phyloP scores from a whole-genome alignment of 768 basidiomycete genomes.

The Boletus tomentosulus region DNA sequence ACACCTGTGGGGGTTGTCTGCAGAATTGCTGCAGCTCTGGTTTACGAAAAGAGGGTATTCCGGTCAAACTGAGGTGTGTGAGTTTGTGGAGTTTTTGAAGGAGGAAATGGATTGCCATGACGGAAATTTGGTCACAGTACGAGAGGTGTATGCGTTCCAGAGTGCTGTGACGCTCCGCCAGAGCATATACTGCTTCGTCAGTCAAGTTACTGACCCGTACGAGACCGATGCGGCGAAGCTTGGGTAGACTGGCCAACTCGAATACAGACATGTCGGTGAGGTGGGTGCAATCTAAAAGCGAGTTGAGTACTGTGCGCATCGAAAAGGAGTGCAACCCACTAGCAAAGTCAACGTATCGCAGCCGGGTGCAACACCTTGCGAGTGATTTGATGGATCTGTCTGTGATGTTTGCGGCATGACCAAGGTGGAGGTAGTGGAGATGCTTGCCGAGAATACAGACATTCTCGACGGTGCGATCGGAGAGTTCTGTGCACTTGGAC shows the following conservation, averaged over 20 bases:
- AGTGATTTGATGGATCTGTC: conserved; percentile 82
- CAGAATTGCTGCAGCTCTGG: conserved; percentile 87
- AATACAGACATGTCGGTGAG: conserved; percentile 94
- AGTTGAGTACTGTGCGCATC: conserved; percentile 7
- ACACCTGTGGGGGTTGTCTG: conserved; percentile 78
- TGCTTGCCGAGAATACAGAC: conserved; percentile 88
- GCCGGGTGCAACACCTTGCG: conserved; percentile 80
- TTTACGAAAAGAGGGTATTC: conserved; percentile 87
- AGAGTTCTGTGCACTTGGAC: conserved; percentile 77
- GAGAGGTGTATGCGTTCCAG: conserved; percentile 96
- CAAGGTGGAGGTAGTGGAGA: conserved; percentile 92
- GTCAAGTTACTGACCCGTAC: conserved; percentile 92
- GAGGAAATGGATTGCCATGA: conserved; percentile 87
- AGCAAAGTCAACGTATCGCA: conserved; percentile 95
- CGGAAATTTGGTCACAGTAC: conserved; percentile 93
- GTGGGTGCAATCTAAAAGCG: conserved; percentile 64
- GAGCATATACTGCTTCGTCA: conserved; percentile 86
- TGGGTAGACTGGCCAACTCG: conserved; percentile 82
- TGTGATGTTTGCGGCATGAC: conserved; percentile 86
- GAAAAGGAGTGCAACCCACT: conserved; percentile 49
- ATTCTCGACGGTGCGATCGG: conserved; percentile 76
- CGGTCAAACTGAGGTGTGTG: conserved; percentile 95
- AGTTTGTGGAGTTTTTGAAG: conserved; percentile 85
- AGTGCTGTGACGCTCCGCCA: conserved; percentile 80
- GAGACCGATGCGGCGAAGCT: conserved; percentile 90